These are phyloP conservation scores for Dillenia turbinata DNA, from an alignment of 164 flowering plant species.

Conservation along the genomic window DNA sequence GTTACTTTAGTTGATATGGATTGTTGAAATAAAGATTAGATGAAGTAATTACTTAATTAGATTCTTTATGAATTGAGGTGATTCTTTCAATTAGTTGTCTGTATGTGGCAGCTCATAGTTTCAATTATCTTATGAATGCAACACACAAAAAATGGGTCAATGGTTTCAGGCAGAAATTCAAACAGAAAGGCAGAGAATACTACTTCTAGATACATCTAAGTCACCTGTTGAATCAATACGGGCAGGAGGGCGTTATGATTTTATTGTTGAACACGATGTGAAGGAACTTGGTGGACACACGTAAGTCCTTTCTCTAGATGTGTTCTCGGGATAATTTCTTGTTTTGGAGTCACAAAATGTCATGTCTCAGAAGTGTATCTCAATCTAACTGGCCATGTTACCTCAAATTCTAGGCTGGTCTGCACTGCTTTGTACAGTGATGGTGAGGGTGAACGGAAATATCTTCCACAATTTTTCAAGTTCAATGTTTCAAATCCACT, in stretches of 20 bases:
- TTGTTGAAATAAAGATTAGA: too few species aligned
- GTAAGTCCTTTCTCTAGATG: constrained; percentile 32
- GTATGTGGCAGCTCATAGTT: too few species aligned
- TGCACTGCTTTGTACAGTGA: constrained; percentile 92
- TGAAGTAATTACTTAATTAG: too few species aligned
- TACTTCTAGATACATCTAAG: constrained; percentile 86
- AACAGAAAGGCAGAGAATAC: constrained; percentile 85
- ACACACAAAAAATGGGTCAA: neutral
- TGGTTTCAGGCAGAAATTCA: constrained; percentile 88
- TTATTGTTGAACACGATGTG: constrained; percentile 97
- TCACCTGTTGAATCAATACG: constrained; percentile 91
- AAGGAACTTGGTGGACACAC: constrained; percentile 98
- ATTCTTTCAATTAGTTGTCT: too few species aligned
- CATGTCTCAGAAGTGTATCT: neutral
- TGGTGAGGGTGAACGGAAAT: constrained; percentile 86
- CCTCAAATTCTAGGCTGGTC: constrained; percentile 52
- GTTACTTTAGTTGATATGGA: too few species aligned
- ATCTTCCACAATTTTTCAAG: constrained; percentile 98
- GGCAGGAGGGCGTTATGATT: constrained; percentile 96
- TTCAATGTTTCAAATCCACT: constrained; percentile 94
- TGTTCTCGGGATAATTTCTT: neutral
- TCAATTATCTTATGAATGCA: too few species aligned
- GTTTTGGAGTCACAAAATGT: neutral
- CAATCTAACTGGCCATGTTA: constrained; percentile 1
- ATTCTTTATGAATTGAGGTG: too few species aligned